Base-by-base conservation (phyloP, 164 flowering plant genomes). In the Santalum album region DNA sequence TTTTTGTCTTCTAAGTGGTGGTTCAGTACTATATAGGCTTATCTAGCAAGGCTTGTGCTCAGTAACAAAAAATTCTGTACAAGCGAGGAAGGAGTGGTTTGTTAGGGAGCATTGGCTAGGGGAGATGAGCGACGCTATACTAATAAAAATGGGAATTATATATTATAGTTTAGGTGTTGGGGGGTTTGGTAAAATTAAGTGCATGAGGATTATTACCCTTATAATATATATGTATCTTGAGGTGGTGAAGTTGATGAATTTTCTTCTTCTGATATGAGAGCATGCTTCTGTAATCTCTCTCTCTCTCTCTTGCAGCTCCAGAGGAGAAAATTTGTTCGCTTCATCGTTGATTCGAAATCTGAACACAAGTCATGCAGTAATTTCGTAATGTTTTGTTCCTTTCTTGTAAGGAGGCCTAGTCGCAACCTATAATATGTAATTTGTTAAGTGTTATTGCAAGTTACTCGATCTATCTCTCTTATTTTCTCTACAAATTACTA, bases 211-310 rank as follows among this genome's bases (percentile, higher is more conserved):
- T n/a, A n/a, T n/a, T n/a, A n/a, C n/a, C n/a, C n/a, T n/a, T 29
- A 29, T 29, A 29, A 4, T 9, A 29, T 29, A 29, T 29, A 29
- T 29, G 34, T 60, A 53, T 65, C 51, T 42, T 43, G 18, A 60
- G 61, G 63, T 58, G 29, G 57, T 82, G 88, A 82, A 82, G 84
- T 70, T 62, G 83, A 64, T 62, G 78, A 82, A 82, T 85, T 80
- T 80, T 75, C 77, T 73, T 67, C 61, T 53, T 56, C 35, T 25
- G 36, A 1, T 20, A n/a, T n/a, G n/a, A n/a, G n/a, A n/a, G 34
- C 6, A 34, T 18, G 52, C 46, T 19, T 26, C 22, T 64, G 65
- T 45, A 26, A 34, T 45, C 35, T 57, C 25, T 45, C 38, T 43
- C 7, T 43, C 7, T 3, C 5, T 43, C 21, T 43, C 21, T 16